Evolutionary conservation across 1,139 yeast species (phyloP).

Genomic region (Yamadazyma buinensis): DNA sequence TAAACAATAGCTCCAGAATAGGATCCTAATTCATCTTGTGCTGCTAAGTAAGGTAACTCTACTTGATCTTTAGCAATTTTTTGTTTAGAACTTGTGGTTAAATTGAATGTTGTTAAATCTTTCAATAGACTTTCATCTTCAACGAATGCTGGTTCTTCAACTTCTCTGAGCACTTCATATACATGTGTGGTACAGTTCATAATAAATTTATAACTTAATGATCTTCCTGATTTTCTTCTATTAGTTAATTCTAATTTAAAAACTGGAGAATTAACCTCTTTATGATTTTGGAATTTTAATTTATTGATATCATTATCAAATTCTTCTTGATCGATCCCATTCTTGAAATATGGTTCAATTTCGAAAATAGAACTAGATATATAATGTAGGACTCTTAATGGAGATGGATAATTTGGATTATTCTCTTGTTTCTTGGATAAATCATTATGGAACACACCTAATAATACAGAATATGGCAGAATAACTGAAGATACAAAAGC

Average conservation of each 20-base stretch:
- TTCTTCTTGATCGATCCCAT: conserved; percentile 40
- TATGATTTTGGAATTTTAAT: conserved; percentile 44
- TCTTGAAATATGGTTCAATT: conserved; percentile 38
- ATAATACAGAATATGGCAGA: conserved; percentile 50
- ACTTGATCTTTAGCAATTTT: conserved; percentile 77
- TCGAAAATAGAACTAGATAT: conserved; percentile 73
- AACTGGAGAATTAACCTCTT: conserved; percentile 40
- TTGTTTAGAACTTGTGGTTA: conserved; percentile 72
- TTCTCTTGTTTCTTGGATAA: conserved; percentile 12
- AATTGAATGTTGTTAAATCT: conserved; percentile 82
- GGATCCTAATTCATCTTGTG: conserved; percentile 74
- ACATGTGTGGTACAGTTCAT: conserved; percentile 52
- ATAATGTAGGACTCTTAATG: conserved; percentile 49
- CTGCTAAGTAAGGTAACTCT: conserved; percentile 83
- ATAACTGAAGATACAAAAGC: conserved; percentile 52
- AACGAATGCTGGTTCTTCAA: conserved; percentile 22
- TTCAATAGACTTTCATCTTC: conserved; percentile 50
- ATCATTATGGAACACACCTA: conserved; percentile 61
- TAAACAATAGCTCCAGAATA: conserved; percentile 86
- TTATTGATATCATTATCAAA: conserved; percentile 37
- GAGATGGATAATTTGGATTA: conserved; percentile 46
- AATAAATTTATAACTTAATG: conserved; percentile 52
- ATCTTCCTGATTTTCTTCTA: conserved; percentile 81
- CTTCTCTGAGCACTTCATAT: conserved; percentile 35
- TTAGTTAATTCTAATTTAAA: conserved; percentile 57